These are phyloP conservation scores for Colletotrichum cordylinicola DNA, from an alignment of 2,329 filamentous ascomycete genomes.

Conservation along the genomic window DNA sequence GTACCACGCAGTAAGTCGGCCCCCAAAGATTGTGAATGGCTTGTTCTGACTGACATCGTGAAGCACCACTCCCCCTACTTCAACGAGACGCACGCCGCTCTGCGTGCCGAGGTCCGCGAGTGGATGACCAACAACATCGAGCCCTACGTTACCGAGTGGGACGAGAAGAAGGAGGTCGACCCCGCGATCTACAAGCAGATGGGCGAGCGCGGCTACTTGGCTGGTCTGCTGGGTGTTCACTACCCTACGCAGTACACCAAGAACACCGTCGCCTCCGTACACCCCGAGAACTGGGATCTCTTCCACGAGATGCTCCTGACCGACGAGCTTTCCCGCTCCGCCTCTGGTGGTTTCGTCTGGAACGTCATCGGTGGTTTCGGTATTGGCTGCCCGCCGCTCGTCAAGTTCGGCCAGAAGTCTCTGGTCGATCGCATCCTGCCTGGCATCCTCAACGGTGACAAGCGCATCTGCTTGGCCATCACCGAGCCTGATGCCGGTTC, in stretches of 20 bases:
- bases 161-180: constrained; percentile 91
- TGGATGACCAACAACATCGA: constrained; percentile 92
- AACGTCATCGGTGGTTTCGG: constrained; percentile 96
- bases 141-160: constrained; percentile 94
- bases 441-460: constrained; percentile 87
- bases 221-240: constrained; percentile 85
- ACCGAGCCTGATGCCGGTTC: constrained; percentile 95
- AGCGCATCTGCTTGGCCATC: constrained; percentile 96
- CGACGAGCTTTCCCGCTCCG: constrained; percentile 89
- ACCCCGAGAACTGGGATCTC: constrained; percentile 91
- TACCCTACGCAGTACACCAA: constrained; percentile 80
- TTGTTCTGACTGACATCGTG: neutral
- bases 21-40: accelerated
- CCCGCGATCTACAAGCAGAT: constrained; percentile 93
- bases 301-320: constrained; percentile 98
- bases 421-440: constrained; percentile 89
- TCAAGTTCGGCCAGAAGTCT: constrained; percentile 88
- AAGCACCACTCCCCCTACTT: constrained; percentile 96
- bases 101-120: constrained; percentile 88
- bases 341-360: constrained; percentile 94
- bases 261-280: constrained; percentile 76
- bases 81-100: constrained; percentile 90
- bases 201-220: constrained; percentile 90
- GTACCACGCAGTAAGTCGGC: constrained; percentile 82
- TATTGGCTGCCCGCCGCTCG: constrained; percentile 88